Conservation (phyloP, 805 yeast genomes). For the Metschnikowia reukaufii region DNA sequence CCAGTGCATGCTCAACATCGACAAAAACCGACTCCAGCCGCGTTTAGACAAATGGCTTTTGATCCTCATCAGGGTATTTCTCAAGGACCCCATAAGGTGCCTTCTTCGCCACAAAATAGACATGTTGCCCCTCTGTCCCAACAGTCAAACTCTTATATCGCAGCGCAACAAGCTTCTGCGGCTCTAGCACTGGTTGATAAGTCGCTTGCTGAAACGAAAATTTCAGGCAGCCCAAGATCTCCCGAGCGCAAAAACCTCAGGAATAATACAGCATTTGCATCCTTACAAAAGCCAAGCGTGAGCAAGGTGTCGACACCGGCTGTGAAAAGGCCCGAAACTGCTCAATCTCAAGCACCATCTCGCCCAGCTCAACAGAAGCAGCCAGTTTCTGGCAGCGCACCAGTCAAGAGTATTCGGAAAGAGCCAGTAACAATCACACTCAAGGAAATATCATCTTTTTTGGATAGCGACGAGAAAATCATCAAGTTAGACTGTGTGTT, state of each 20-base stretch:
- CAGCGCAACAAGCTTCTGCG: slow-evolving; percentile 16
- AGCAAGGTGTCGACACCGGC: background rate
- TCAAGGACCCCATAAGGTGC: background rate
- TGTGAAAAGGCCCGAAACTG: background rate
- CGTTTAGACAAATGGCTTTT: slow-evolving; percentile 4
- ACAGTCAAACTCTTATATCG: slow-evolving; percentile 10
- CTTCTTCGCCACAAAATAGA: background rate
- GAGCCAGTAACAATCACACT: slow-evolving; percentile 25
- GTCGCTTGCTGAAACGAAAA: slow-evolving; percentile 11
- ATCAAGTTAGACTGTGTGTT: slow-evolving; percentile 40
- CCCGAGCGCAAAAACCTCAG: slow-evolving; percentile 18
- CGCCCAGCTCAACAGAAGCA: background rate
- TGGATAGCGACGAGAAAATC: slow-evolving; percentile 38
- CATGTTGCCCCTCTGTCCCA: background rate
- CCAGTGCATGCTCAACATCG: slow-evolving; percentile 1
- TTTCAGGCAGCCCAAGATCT: slow-evolving; percentile 7
- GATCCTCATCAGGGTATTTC: background rate
- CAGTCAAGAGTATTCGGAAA: background rate
- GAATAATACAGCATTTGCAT: slow-evolving; percentile 24
- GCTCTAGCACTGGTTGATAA: slow-evolving; percentile 13
- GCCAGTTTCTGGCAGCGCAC: background rate
- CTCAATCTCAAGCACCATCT: background rate
- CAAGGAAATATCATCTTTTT: slow-evolving; percentile 33
- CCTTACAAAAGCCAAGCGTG: slow-evolving; percentile 7
- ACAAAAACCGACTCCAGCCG: slow-evolving; percentile 5